Conservation (phyloP, 306 rosid species). For the Gastrolobium villosum region DNA sequence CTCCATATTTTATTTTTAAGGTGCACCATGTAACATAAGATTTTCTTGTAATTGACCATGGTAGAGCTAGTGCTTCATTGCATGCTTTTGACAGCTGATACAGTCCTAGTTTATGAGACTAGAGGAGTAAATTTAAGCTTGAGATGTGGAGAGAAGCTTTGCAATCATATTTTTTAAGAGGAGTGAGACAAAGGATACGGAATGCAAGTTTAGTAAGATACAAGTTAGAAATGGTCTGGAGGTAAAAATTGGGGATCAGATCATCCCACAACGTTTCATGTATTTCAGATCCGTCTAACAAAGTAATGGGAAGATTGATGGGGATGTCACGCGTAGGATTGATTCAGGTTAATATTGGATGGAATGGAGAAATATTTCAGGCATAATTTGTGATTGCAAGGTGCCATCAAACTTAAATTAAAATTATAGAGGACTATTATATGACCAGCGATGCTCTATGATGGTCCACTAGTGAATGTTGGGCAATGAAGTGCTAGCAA, state of each 20-base stretch:
- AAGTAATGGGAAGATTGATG: not conserved
- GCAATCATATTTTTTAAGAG: too few species aligned
- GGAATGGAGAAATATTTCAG: not conserved
- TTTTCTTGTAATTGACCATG: not conserved
- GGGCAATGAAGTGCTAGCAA: slow-evolving; percentile 18
- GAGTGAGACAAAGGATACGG: too few species aligned
- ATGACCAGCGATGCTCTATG: not conserved
- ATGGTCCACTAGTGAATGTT: slow-evolving; percentile 4
- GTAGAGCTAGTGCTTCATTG: not conserved
- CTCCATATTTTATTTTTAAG: not conserved
- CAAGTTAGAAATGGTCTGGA: slow-evolving; percentile 7
- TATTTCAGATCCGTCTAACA: not conserved
- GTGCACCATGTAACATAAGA: not conserved
- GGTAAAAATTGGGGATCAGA: not conserved
- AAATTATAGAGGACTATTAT: not conserved
- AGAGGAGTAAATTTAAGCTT: not conserved
- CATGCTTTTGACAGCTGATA: not conserved
- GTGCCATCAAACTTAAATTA: not conserved
- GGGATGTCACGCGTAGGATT: not conserved
- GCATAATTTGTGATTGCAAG: not conserved
- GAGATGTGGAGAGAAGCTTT: not conserved
- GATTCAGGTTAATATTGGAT: too few species aligned
- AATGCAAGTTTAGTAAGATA: not conserved
- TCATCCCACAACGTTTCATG: too few species aligned
- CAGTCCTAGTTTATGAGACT: not conserved